These are phyloP conservation scores for Globisporangium solare DNA, from an alignment of 352 stramenopile genomes.

Conservation along the genomic window DNA sequence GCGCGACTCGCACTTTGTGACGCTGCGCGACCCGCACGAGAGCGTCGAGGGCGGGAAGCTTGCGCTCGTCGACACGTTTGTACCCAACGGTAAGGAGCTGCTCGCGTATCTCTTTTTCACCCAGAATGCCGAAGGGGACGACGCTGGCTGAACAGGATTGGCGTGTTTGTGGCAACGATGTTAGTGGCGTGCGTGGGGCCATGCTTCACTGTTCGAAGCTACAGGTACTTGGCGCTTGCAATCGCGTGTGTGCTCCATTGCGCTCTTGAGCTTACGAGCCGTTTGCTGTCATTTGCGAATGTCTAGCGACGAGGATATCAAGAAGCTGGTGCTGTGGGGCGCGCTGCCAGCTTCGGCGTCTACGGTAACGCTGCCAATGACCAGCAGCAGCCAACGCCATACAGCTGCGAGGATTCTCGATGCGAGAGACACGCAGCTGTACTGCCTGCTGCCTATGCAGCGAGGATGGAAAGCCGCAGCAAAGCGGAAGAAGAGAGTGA, in stretches of 20 bases:
- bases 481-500: neutral
- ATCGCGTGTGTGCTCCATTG: neutral
- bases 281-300: neutral
- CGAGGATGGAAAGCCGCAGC: neutral
- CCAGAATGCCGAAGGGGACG: neutral
- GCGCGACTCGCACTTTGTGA: conserved; percentile 58
- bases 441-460: conserved; percentile 29
- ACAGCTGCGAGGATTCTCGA: conserved; percentile 16
- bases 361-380: neutral
- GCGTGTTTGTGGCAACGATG: too few relatives aligned
- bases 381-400: neutral
- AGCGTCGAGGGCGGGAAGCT: conserved; percentile 37
- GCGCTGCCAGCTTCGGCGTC: conserved; percentile 25
- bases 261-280: neutral
- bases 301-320: conserved; percentile 49
- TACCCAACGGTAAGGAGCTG: conserved; percentile 36
- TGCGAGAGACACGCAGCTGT: conserved; percentile 61
- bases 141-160: neutral
- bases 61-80: conserved; percentile 54
- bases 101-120: neutral
- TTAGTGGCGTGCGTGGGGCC: conserved; percentile 46
- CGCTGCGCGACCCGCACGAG: conserved; percentile 26
- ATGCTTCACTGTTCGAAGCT: conserved; percentile 49
- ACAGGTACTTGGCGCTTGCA: conserved; percentile 21
- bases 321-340: conserved; percentile 60